phyloP scores from a whole-genome alignment of 495 filamentous ascomycete species.

The Aspergillus mulundensis region DNA sequence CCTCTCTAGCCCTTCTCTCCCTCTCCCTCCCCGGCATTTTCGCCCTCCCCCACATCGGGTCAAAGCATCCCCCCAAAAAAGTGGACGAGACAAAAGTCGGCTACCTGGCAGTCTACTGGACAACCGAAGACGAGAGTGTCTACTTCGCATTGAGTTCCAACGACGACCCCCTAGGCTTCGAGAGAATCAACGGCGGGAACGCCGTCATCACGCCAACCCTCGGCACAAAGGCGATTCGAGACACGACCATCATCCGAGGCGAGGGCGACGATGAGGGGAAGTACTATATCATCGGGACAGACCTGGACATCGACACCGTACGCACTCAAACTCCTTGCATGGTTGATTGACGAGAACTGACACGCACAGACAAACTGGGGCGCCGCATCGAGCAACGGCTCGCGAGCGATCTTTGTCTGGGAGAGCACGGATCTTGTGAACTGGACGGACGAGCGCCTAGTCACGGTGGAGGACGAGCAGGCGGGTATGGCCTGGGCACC shows the following conservation, averaged over 20 bases:
- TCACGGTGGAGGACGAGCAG: slow-evolving; percentile 14
- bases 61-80: not conserved
- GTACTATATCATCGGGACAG: slow-evolving; percentile 19
- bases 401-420: slow-evolving; percentile 15
- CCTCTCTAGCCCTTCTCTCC: not conserved
- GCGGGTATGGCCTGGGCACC: slow-evolving; percentile 20
- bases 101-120: slow-evolving; percentile 18
- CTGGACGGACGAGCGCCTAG: slow-evolving; percentile 13
- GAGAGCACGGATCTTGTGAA: slow-evolving; percentile 16
- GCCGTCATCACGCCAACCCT: slow-evolving; percentile 13
- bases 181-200: slow-evolving; percentile 6
- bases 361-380: slow-evolving; percentile 13
- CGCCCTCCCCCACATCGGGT: not conserved
- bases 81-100: slow-evolving; percentile 12
- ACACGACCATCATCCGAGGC: slow-evolving; percentile 11
- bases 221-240: slow-evolving; percentile 15
- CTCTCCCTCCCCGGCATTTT: not conserved
- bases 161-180: slow-evolving; percentile 5
- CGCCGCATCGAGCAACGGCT: slow-evolving; percentile 12
- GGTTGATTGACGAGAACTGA: not conserved
- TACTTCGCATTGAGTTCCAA: slow-evolving; percentile 19
- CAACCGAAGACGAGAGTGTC: slow-evolving; percentile 17
- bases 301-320: slow-evolving; percentile 16
- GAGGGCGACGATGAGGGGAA: slow-evolving; percentile 12
- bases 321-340: not conserved